Percentiles rank a stretch among this genome's conserved stretches.
phyloP scores from a whole-genome alignment of 2,329 filamentous ascomycete species.

The Trichoderma sp. region DNA sequence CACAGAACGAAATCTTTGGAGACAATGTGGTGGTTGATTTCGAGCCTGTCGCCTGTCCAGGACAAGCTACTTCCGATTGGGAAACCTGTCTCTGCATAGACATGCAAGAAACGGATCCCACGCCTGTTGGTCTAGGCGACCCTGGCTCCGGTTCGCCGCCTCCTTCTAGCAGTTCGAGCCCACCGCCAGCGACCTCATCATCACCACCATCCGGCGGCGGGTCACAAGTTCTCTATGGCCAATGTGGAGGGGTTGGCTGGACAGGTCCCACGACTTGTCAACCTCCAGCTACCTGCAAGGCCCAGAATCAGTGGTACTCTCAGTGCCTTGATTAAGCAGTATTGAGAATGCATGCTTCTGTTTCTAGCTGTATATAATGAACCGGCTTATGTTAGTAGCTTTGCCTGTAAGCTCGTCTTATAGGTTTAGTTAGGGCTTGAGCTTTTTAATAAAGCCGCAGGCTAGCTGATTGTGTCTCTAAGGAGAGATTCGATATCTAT shows the following conservation, averaged over 20 bases:
- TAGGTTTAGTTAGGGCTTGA: not conserved
- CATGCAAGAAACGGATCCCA: slow-evolving; percentile 2
- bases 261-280: slow-evolving; percentile 37
- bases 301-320: slow-evolving; percentile 25
- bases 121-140: not conserved
- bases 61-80: slow-evolving; percentile 6
- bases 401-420: not conserved
- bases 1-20: not conserved
- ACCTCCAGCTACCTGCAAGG: slow-evolving; percentile 36
- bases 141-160: not conserved
- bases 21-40: slow-evolving; percentile 11
- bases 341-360: not conserved
- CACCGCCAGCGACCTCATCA: not conserved
- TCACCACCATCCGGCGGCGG: not conserved
- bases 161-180: not conserved
- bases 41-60: slow-evolving; percentile 3
- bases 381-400: not conserved
- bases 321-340: not conserved
- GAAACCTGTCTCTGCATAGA: not conserved
- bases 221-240: slow-evolving; percentile 28
- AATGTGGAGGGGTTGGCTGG: slow-evolving; percentile 40
- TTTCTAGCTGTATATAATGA: not conserved
- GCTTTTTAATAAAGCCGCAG: not conserved
- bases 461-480: not conserved
- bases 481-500: too few relatives aligned